Evolutionary conservation across 129 eudicot genomes (phyloP).

Genomic region (Logfia minima): DNA sequence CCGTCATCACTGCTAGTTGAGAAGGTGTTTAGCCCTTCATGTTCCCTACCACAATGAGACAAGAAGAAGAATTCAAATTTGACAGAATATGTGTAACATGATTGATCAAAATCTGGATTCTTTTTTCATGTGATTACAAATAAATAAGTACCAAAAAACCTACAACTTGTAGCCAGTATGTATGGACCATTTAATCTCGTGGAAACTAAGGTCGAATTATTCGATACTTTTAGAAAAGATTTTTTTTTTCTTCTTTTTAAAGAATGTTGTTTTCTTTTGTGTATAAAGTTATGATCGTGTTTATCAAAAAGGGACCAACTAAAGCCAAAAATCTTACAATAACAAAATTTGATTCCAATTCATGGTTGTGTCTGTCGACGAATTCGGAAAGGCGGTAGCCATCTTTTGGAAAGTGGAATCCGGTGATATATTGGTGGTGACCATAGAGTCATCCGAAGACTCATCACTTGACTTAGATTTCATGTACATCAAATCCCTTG

Average conservation of each 20-base stretch:
- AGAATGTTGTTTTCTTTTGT: not conserved
- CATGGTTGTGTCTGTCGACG: not conserved
- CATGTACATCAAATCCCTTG: slow-evolving; percentile 25
- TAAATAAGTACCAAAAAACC: slow-evolving; percentile 23
- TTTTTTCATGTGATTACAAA: slow-evolving; percentile 31
- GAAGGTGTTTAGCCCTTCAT: slow-evolving; percentile 26
- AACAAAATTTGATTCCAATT: slow-evolving; percentile 26
- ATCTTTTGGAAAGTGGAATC: slow-evolving; percentile 22
- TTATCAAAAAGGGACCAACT: slow-evolving; percentile 15
- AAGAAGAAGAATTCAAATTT: slow-evolving; percentile 26
- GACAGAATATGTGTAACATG: slow-evolving; percentile 28
- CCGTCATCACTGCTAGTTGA: slow-evolving; percentile 17
- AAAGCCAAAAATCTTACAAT: slow-evolving; percentile 29
- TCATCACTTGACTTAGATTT: slow-evolving; percentile 29
- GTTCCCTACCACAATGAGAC: slow-evolving; percentile 29
- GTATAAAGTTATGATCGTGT: slow-evolving; percentile 1
- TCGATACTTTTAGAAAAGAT: not conserved
- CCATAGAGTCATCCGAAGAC: slow-evolving; percentile 24
- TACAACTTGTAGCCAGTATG: slow-evolving; percentile 13
- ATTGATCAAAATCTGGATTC: slow-evolving; percentile 29
- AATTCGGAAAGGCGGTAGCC: not conserved
- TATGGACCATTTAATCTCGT: slow-evolving; percentile 33
- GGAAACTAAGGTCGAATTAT: slow-evolving; percentile 6
- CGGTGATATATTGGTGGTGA: slow-evolving; percentile 13
- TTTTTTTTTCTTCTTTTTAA: no score